Evolutionary conservation across 2,329 filamentous ascomycete genomes (phyloP), one percentile per base, ranked within the genome.

Genomic region (Aspergillus sp.): DNA sequence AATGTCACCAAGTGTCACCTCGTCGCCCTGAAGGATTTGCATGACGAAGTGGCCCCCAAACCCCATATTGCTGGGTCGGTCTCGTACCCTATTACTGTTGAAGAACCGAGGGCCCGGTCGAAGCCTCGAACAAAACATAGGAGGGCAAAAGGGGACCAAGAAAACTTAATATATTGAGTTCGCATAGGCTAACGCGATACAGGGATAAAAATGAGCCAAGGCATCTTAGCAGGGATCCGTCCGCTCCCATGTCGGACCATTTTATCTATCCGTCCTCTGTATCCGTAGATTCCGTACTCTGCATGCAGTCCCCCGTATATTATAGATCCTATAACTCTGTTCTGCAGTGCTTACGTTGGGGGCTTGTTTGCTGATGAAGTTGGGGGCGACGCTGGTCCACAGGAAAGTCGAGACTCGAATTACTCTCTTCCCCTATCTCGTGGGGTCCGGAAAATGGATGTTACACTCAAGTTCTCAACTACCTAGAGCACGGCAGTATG

Each of bases 31-130:
- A 40, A 51, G 35, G 35, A 51, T 51, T 51, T 25, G 43, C 41
- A 39, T 54, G 41, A 51, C 51, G 43, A 45, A 44, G 21, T 23
- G 51, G 41, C 41, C 51, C 50, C 41, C 43, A 46, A 46, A 37
- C 33, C 49, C 33, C 44, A 46, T 49, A 35, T 39, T 31, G 46
- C 17, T 48, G 14, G 6, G 15, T 19, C 31, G 12, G n/a, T 9
- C 12, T 35, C 40, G 27, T 31, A 31, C 27, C 25, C 19, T 39
- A 15, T 15, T 14, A 37, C 17, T 19, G 21, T 25, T 39, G 46
- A 23, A 35, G 31, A 49, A 50, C 39, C 19, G 47, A 39, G 25
- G 35, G 31, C 39, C 48, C 48, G 23, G 6, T 15, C 27, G 27
- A 31, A 31, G 27, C 27, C 27, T 31, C 27, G 27, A 31, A 31